phyloP scores from a whole-genome alignment of 1,284 basidiomycete species.

The Trametes pubescens region DNA sequence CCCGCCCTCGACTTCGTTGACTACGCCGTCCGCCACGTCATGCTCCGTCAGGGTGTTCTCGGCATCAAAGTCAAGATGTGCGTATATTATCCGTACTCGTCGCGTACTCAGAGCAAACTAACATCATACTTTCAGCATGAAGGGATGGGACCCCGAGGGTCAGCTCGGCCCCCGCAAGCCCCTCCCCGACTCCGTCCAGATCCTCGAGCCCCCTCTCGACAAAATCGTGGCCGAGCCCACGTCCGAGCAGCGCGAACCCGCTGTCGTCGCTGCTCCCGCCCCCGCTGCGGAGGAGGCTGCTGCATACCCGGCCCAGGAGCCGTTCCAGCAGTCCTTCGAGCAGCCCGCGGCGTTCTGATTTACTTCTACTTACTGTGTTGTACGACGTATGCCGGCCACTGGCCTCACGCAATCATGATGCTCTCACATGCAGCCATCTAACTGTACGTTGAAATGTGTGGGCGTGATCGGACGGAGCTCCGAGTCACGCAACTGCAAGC shows the following conservation, averaged over 20 bases:
- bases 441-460: slow-evolving; percentile 8
- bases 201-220: slow-evolving; percentile 86
- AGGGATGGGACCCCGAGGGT: slow-evolving; percentile 94
- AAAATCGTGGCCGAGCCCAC: slow-evolving; percentile 82
- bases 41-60: slow-evolving; percentile 98
- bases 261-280: slow-evolving; percentile 55
- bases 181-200: slow-evolving; percentile 95
- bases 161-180: slow-evolving; percentile 91
- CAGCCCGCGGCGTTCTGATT: slow-evolving; percentile 45
- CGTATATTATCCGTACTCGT: slow-evolving; percentile 40
- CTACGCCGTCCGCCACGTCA: slow-evolving; percentile 97
- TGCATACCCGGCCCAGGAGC: slow-evolving; percentile 48
- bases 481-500: no score
- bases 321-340: slow-evolving; percentile 46
- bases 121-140: slow-evolving; percentile 75
- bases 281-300: slow-evolving; percentile 61
- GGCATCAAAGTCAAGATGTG: slow-evolving; percentile 99
- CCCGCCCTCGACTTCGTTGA: slow-evolving; percentile 97
- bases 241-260: slow-evolving; percentile 81
- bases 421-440: slow-evolving; percentile 15
- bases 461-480: no score
- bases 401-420: slow-evolving; percentile 28
- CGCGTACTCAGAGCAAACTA: not conserved
- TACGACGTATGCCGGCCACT: slow-evolving; percentile 21
- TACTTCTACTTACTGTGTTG: slow-evolving; percentile 21